A percentile compares a stretch with the other conserved stretches of the same genome.
Conservation (phyloP, 768 basidiomycete genomes). For the Paxillus ammoniavirescens region DNA sequence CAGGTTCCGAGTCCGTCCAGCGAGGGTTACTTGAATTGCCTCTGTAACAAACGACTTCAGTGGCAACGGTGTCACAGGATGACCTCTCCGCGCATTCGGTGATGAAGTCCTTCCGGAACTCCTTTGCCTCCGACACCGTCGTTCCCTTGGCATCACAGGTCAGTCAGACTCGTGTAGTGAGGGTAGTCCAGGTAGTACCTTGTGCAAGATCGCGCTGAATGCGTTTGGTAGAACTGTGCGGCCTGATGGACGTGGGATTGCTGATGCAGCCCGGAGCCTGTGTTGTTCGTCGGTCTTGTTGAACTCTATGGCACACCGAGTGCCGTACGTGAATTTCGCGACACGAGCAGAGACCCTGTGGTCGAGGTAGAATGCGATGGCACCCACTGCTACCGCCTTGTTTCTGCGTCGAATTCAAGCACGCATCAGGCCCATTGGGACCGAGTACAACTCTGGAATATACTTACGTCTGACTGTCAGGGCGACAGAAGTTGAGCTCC, state of each 20-base stretch:
- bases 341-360: slow-evolving; percentile 40
- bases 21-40: slow-evolving; percentile 23
- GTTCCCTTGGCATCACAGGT: slow-evolving; percentile 20
- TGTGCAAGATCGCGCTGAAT: slow-evolving; percentile 30
- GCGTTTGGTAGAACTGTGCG: slow-evolving; percentile 32
- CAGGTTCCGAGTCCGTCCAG: slow-evolving; percentile 31
- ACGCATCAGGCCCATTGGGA: background rate
- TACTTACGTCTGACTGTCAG: slow-evolving; percentile 49
- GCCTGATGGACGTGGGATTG: slow-evolving; percentile 31
- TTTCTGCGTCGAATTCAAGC: slow-evolving; percentile 28
- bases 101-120: slow-evolving; percentile 32
- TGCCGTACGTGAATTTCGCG: slow-evolving; percentile 40
- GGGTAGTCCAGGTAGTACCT: slow-evolving; percentile 14
- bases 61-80: slow-evolving; percentile 28
- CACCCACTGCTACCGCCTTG: slow-evolving; percentile 48
- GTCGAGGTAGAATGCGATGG: slow-evolving; percentile 42
- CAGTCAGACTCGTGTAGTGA: background rate
- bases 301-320: slow-evolving; percentile 28
- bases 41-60: slow-evolving; percentile 31
- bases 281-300: slow-evolving; percentile 30
- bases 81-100: slow-evolving; percentile 28
- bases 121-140: slow-evolving; percentile 27
- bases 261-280: slow-evolving; percentile 24
- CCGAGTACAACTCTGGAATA: slow-evolving; percentile 1
- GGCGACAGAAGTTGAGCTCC: slow-evolving; percentile 43